Percentiles rank a stretch among this genome's conserved stretches.
These are phyloP conservation scores for Ascosphaera acerosa DNA, from an alignment of 2,329 filamentous ascomycete genomes.

Conservation along the genomic window DNA sequence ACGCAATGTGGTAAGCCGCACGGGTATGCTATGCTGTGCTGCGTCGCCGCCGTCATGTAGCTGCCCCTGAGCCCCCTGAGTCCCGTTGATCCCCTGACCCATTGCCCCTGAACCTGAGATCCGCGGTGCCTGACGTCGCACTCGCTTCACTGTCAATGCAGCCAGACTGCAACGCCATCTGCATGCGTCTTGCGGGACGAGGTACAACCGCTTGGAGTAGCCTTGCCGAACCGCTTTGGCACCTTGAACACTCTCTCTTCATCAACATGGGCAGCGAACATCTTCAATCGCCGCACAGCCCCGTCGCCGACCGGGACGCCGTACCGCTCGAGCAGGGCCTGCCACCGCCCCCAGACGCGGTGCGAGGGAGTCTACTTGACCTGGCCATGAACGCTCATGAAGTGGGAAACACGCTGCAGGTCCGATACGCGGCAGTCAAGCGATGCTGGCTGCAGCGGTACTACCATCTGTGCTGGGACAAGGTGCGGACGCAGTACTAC, in stretches of 20 bases:
- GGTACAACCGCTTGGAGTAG: too few species aligned
- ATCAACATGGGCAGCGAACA: background rate
- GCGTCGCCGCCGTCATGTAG: background rate
- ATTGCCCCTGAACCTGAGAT: too few species aligned
- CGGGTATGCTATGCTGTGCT: background rate
- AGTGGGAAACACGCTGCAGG: constrained; percentile 6
- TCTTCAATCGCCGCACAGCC: constrained; percentile 4
- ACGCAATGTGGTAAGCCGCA: background rate
- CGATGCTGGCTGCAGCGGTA: constrained; percentile 6
- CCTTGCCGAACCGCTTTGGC: too few species aligned
- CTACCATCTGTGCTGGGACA: constrained; percentile 9
- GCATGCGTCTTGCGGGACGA: too few species aligned
- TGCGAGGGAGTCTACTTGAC: constrained; percentile 2
- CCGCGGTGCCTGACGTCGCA: too few species aligned
- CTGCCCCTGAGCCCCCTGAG: too few species aligned
- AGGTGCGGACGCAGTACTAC: background rate
- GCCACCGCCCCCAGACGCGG: too few species aligned
- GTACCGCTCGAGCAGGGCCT: too few species aligned
- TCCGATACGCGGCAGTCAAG: constrained; percentile 6
- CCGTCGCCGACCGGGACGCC: too few species aligned
- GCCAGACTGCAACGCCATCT: too few species aligned
- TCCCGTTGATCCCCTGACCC: too few species aligned
- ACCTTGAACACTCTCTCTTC: background rate
- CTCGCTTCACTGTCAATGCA: too few species aligned
- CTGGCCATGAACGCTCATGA: constrained; percentile 5